phyloP scores from a whole-genome alignment of 768 basidiomycete genomes.

The Porphyrellus cyaneotinctus region DNA sequence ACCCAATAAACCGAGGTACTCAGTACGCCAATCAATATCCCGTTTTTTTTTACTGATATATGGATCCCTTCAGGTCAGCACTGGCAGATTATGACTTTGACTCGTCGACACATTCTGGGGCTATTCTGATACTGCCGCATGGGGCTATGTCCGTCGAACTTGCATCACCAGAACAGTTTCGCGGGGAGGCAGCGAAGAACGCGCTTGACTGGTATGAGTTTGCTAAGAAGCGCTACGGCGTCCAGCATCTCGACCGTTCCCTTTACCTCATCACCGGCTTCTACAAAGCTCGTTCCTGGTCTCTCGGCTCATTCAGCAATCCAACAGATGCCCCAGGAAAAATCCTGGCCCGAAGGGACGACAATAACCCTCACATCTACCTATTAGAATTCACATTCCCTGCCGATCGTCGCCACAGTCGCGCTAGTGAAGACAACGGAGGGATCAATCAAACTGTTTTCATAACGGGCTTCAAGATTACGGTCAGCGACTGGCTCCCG shows the following conservation, averaged over 20 bases:
- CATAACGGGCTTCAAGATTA: background rate
- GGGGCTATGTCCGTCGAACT: background rate
- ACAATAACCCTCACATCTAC: background rate
- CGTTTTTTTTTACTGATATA: background rate
- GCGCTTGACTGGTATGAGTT: background rate
- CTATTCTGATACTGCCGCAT: background rate
- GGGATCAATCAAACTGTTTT: background rate
- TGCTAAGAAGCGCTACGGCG: background rate
- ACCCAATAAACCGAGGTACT: background rate
- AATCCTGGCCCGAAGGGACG: background rate
- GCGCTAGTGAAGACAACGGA: background rate
- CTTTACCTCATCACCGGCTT: conserved; percentile 4
- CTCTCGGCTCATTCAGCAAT: background rate
- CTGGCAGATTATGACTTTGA: background rate
- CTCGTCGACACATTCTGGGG: background rate
- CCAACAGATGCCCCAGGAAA: background rate
- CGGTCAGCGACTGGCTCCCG: background rate
- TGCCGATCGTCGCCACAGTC: background rate
- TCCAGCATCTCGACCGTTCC: background rate
- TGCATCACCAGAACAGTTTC: background rate
- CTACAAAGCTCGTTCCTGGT: background rate
- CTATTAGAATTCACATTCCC: background rate
- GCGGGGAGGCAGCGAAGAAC: background rate
- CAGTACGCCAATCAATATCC: background rate
- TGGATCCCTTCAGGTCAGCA: background rate